These are phyloP conservation scores for Coniochaeta hoffmannii DNA, from an alignment of 2,329 filamentous ascomycete species.

Conservation along the genomic window DNA sequence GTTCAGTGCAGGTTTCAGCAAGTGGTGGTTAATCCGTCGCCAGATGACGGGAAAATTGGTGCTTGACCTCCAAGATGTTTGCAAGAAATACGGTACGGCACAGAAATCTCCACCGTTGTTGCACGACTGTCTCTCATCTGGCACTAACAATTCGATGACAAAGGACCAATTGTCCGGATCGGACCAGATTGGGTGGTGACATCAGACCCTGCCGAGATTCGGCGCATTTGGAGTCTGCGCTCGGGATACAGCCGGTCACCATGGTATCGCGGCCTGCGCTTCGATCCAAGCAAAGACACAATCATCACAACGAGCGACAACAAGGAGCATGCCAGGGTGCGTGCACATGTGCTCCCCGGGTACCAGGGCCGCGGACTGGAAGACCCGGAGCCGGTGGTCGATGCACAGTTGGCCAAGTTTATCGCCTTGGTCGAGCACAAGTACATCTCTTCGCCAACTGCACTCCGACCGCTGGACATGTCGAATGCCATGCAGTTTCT, in stretches of 20 bases:
- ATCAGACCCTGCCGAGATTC: constrained; percentile 7
- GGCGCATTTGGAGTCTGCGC: constrained; percentile 11
- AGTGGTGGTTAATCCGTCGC: constrained; percentile 6
- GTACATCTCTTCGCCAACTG: constrained; percentile 26
- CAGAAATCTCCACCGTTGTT: neutral
- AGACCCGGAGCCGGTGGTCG: constrained; percentile 6
- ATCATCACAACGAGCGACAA: constrained; percentile 8
- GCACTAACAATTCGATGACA: neutral
- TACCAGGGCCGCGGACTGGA: constrained; percentile 7
- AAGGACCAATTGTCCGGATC: constrained; percentile 6
- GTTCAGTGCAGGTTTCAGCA: constrained; percentile 4
- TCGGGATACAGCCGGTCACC: constrained; percentile 9
- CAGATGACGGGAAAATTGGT: constrained; percentile 5
- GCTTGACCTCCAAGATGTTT: neutral
- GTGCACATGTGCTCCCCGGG: constrained; percentile 4
- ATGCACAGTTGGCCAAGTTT: constrained; percentile 21
- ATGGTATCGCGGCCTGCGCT: constrained; percentile 10
- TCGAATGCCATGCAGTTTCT: constrained; percentile 34
- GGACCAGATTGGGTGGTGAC: constrained; percentile 8
- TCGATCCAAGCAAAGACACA: constrained; percentile 9
- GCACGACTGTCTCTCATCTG: neutral
- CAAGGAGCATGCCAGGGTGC: constrained; percentile 8
- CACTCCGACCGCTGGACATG: constrained; percentile 28
- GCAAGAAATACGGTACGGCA: constrained; percentile 9
- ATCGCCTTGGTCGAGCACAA: constrained; percentile 31